Base-by-base conservation (phyloP, 2,329 filamentous ascomycete genomes). In the Xylariaceae sp. region DNA sequence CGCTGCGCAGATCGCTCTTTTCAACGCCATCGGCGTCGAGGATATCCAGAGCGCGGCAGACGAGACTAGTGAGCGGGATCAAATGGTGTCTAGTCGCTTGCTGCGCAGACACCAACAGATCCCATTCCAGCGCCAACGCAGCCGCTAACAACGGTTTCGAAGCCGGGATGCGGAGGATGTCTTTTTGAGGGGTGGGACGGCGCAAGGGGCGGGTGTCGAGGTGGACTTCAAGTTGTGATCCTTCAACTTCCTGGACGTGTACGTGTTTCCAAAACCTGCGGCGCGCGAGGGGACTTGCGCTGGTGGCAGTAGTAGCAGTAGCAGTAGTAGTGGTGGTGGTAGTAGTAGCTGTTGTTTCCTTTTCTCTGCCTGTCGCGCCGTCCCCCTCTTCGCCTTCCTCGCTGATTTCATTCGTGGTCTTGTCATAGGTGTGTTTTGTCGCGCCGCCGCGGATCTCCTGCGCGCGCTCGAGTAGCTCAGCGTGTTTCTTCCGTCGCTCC, bases 261-360 rank as follows among this genome's bases (percentile, higher is more conserved):
- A 94, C 89, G 67, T 94, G 81, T 71, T 87, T 89, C 92, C 92
- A 97, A 75, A 96, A 96, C 51, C 91, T 81, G 74, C 85, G 88
- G 67, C 78, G 78, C 66, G 85, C 77, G 54, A 80, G 67, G 37
- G 63, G 60, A 19, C 4, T 49, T 40, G 43, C 35, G 30, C 19
- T 19, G 19, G 19, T 19, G 1, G 19, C 1, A 19, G 19, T 19
- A 19, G 19, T 19, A 19, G 19, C 19, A 19, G 19, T 19, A 19
- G 19, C 19, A 19, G 19, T 19, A 19, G 19, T 19, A 19, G 19
- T 19, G 1, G 19, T 19, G 1, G 19, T 19, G 19, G 19, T 19
- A 2, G 19, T 19, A 19, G 19, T 19, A 19, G 19, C 19, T 19
- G 19, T 19, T 19, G 51, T 34, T 35, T 53, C 47, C 32, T 44